phyloP scores from a whole-genome alignment of 192 early-diverging fungal species.

The Backusella macrospora region DNA sequence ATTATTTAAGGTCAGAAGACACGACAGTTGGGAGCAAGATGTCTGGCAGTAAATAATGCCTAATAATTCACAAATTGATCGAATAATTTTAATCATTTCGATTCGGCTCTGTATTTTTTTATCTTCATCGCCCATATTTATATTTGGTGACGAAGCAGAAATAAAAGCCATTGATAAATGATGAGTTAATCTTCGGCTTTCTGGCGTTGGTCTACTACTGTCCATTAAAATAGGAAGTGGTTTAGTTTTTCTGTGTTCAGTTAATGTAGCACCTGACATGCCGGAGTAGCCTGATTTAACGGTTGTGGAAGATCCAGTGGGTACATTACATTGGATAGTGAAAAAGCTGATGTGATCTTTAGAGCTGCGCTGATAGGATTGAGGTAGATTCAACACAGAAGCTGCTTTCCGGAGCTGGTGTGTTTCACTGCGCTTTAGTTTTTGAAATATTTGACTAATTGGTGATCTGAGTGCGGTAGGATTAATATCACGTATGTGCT shows the following conservation, averaged over 20 bases:
- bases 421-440: constrained; percentile 11
- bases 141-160: background rate
- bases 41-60: constrained; percentile 34
- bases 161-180: constrained; percentile 14
- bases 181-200: background rate
- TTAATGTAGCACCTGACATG: background rate
- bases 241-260: constrained; percentile 4
- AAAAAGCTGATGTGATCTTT: constrained; percentile 34
- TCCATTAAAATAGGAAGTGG: background rate
- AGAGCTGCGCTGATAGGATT: constrained; percentile 30
- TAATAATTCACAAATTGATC: constrained; percentile 34
- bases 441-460: constrained; percentile 21
- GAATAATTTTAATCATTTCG: constrained; percentile 20
- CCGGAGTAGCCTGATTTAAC: constrained; percentile 6
- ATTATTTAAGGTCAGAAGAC: constrained; percentile 34
- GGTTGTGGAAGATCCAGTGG: constrained; percentile 13
- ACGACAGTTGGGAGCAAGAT: constrained; percentile 20
- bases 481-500: constrained; percentile 5
- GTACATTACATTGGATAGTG: constrained; percentile 25
- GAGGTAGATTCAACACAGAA: constrained; percentile 20
- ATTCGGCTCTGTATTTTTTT: constrained; percentile 1
- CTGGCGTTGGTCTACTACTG: background rate
- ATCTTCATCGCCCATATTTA: background rate
- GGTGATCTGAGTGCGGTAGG: constrained; percentile 21
- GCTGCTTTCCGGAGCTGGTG: constrained; percentile 10